Evolutionary conservation across 805 yeast species (phyloP).

Genomic region (Kodamaea hsintzibuensis): DNA sequence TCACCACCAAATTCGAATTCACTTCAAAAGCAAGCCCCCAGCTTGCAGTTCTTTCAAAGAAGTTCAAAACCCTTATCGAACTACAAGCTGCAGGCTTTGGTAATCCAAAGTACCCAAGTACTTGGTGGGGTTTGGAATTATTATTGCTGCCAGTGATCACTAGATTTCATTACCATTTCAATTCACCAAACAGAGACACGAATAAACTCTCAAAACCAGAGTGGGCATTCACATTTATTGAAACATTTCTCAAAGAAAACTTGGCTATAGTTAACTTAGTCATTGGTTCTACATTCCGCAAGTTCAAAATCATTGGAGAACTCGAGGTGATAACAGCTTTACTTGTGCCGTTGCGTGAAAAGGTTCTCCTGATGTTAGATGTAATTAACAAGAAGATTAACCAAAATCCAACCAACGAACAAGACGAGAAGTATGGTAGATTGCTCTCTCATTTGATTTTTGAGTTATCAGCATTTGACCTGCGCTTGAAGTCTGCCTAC

Average conservation of each 20-base stretch:
- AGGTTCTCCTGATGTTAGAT: slow-evolving; percentile 32
- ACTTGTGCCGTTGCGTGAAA: slow-evolving; percentile 47
- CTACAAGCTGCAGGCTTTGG: background rate
- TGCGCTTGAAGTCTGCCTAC: slow-evolving; percentile 43
- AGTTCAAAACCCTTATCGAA: background rate
- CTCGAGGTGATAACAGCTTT: slow-evolving; percentile 47
- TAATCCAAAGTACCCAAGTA: slow-evolving; percentile 25
- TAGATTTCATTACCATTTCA: slow-evolving; percentile 64
- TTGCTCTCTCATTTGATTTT: slow-evolving; percentile 58
- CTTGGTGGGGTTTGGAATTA: slow-evolving; percentile 53
- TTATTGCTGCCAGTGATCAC: slow-evolving; percentile 47
- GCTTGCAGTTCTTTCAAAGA: background rate
- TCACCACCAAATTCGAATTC: slow-evolving; percentile 7
- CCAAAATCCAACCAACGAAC: slow-evolving; percentile 16
- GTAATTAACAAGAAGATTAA: slow-evolving; percentile 25
- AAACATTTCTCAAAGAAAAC: slow-evolving; percentile 42
- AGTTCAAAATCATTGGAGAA: slow-evolving; percentile 28
- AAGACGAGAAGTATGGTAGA: slow-evolving; percentile 42
- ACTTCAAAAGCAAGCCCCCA: slow-evolving; percentile 5
- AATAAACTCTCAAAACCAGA: slow-evolving; percentile 70
- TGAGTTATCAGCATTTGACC: slow-evolving; percentile 62
- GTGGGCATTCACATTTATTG: slow-evolving; percentile 59
- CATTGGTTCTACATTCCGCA: slow-evolving; percentile 34
- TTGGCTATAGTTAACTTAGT: slow-evolving; percentile 40
- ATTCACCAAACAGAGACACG: slow-evolving; percentile 51